A percentile compares a stretch with the other conserved stretches of the same genome.
Conservation (phyloP, 805 yeast genomes). For the Kodamaea fukazawae region DNA sequence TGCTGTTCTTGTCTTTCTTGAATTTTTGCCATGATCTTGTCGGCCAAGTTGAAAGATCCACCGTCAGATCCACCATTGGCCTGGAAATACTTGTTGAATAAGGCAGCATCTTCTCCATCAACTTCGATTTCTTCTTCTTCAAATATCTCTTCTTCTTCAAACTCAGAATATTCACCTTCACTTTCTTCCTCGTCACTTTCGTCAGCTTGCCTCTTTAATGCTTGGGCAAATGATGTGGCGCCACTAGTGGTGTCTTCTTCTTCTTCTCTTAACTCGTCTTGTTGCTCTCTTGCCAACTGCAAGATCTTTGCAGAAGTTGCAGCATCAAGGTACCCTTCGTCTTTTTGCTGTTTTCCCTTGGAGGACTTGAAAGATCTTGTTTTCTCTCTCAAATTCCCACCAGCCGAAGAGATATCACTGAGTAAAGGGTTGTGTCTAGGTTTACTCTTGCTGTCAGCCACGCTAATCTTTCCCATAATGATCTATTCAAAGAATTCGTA, state of each 20-base stretch:
- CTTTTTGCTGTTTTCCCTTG: constrained; percentile 38
- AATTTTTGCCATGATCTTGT: constrained; percentile 87
- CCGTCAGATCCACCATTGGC: constrained; percentile 28
- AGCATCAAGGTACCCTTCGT: constrained; percentile 74
- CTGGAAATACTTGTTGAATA: constrained; percentile 76
- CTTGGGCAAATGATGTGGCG: constrained; percentile 18
- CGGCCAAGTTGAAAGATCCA: constrained; percentile 71
- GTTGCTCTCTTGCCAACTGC: constrained; percentile 89
- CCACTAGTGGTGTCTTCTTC: constrained; percentile 47
- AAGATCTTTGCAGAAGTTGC: constrained; percentile 79
- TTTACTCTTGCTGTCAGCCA: constrained; percentile 41
- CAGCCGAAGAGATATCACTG: constrained; percentile 71
- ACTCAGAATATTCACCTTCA: constrained; percentile 54
- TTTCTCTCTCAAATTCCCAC: constrained; percentile 60
- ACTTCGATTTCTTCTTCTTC: constrained; percentile 64
- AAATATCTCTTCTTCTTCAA: constrained; percentile 47
- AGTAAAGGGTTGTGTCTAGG: constrained; percentile 80
- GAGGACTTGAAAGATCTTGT: constrained; percentile 28
- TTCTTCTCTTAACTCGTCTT: constrained; percentile 71
- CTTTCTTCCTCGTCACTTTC: constrained; percentile 33
- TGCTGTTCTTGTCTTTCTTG: constrained; percentile 59
- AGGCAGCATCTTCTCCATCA: constrained; percentile 77
- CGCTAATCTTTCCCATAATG: constrained; percentile 65
- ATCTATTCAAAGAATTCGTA: too few relatives aligned
- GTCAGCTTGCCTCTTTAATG: constrained; percentile 18